Conservation (phyloP, 192 early-diverging fungal genomes). For the Mortierella antarctica region DNA sequence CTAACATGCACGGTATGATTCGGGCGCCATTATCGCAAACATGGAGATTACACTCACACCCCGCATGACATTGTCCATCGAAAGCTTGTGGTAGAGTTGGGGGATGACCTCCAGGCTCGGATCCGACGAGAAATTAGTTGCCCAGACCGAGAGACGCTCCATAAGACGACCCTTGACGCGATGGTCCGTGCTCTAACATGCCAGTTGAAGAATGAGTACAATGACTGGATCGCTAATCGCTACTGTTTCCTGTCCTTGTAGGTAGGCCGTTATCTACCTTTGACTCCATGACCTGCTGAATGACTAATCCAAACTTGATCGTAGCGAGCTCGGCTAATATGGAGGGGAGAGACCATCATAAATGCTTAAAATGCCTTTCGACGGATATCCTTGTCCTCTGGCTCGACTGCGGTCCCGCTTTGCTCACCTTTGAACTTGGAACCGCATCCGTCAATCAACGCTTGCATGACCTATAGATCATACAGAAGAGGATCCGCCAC, state of each 20-base stretch:
- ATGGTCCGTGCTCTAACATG: background rate
- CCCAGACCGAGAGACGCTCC: conserved; percentile 10
- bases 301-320: background rate
- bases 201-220: background rate
- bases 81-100: background rate
- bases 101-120: conserved; percentile 1
- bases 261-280: background rate
- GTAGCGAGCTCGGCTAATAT: conserved; percentile 9
- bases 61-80: background rate
- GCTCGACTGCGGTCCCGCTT: background rate
- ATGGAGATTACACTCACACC: background rate
- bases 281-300: background rate
- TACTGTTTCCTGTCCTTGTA: background rate
- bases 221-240: no score
- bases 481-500: background rate
- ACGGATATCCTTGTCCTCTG: no score
- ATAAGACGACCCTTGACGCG: conserved; percentile 1
- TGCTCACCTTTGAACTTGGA: conserved; percentile 13
- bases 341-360: background rate
- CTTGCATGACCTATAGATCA: conserved; percentile 2
- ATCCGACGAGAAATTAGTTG: background rate
- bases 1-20: no score
- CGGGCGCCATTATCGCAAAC: no score
- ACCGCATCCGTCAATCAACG: conserved; percentile 7
- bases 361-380: background rate